Evolutionary conservation across 1,284 basidiomycete species (phyloP).

Genomic region (Lentinula novae-zelandiae): DNA sequence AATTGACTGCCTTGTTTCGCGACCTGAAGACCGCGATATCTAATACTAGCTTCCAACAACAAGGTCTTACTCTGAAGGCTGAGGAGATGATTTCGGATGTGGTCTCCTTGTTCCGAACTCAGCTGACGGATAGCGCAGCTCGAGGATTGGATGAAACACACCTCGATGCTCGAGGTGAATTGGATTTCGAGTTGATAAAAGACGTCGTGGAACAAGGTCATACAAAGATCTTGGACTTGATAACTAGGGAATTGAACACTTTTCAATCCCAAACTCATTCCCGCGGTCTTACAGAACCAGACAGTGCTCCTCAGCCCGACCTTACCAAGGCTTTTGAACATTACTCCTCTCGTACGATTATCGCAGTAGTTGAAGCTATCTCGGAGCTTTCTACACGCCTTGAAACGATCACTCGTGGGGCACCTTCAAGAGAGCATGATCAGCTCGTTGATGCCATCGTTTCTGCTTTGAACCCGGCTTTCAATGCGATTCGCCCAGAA

Average conservation of each 20-base stretch:
- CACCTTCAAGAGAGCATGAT: conserved; percentile 48
- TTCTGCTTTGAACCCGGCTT: conserved; percentile 54
- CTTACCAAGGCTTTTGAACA: conserved; percentile 49
- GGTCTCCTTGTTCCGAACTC: conserved; percentile 60
- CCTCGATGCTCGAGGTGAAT: conserved; percentile 67
- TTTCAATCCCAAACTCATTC: conserved; percentile 27
- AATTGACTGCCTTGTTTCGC: conserved; percentile 49
- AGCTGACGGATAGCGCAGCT: conserved; percentile 59
- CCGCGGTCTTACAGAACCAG: conserved; percentile 1
- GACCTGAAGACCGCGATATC: conserved; percentile 28
- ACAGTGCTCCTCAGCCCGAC: conserved; percentile 20
- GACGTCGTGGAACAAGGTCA: conserved; percentile 67
- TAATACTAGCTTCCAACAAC: conserved; percentile 23
- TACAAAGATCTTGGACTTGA: conserved; percentile 48
- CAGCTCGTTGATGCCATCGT: conserved; percentile 57
- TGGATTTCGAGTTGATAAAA: conserved; percentile 73
- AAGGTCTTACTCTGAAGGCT: conserved; percentile 37
- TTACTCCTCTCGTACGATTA: conserved; percentile 49
- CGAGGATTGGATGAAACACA: conserved; percentile 60
- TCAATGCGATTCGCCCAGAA: conserved; percentile 56
- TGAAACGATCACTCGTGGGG: conserved; percentile 44
- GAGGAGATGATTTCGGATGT: conserved; percentile 65
- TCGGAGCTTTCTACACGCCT: conserved; percentile 59
- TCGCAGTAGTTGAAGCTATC: conserved; percentile 56
- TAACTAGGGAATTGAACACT: conserved; percentile 55